Evolutionary conservation across 352 stramenopile species (phyloP).

Genomic region (Bremia lactucae): DNA sequence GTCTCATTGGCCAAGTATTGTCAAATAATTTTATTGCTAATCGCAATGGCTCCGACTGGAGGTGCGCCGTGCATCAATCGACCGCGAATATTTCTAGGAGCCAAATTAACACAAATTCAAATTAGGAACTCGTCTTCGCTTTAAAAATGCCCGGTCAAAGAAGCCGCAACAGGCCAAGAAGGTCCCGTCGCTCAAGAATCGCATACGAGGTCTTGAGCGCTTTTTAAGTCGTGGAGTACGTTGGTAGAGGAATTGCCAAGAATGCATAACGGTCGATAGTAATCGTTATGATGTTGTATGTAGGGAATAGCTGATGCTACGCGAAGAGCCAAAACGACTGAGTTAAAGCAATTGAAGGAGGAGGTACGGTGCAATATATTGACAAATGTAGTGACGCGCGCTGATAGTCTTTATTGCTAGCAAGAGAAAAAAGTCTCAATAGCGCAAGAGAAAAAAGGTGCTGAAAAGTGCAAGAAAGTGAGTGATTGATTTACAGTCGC

Average conservation of each 20-base stretch:
- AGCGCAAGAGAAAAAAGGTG: conserved; percentile 55
- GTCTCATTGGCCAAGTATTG: no score
- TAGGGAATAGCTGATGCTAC: conserved; percentile 36
- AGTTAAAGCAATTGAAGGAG: conserved; percentile 35
- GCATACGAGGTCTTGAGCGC: conserved; percentile 65
- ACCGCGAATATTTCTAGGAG: background rate
- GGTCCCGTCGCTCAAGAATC: conserved; percentile 72
- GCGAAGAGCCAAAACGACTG: conserved; percentile 33
- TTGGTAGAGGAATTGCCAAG: conserved; percentile 1
- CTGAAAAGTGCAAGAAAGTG: conserved; percentile 76
- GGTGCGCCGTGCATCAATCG: conserved; percentile 12
- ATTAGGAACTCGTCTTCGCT: conserved; percentile 59
- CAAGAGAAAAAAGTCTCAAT: conserved; percentile 36
- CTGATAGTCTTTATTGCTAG: conserved; percentile 7
- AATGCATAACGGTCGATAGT: background rate
- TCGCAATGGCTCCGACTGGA: conserved; percentile 43
- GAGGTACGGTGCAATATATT: conserved; percentile 18
- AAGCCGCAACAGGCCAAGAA: conserved; percentile 53
- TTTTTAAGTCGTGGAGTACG: conserved; percentile 62
- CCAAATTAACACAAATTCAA: background rate
- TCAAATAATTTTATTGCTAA: no score
- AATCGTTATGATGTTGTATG: background rate
- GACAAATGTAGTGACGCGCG: background rate
- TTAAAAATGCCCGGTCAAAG: conserved; percentile 47
- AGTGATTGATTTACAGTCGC: background rate